Conservation (phyloP, 2,329 filamentous ascomycete genomes). For the Verticillium isaacii region DNA sequence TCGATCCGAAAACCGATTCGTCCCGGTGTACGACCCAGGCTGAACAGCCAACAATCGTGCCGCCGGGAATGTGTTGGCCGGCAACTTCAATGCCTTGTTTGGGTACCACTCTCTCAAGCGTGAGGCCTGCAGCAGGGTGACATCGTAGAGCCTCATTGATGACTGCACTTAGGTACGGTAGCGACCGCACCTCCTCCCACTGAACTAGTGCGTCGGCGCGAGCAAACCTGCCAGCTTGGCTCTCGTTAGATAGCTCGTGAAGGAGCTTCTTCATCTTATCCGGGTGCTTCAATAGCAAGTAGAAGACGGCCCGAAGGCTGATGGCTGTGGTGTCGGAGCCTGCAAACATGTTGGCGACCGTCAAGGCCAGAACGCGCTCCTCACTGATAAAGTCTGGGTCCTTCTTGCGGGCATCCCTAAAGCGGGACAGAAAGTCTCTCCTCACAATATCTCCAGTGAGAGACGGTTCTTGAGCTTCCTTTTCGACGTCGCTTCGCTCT, state of each 20-base stretch:
- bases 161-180: conserved; percentile 1
- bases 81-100: not conserved
- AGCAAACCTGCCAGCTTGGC: not conserved
- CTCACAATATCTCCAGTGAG: not conserved
- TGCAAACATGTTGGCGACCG: conserved; percentile 24
- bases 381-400: conserved; percentile 30
- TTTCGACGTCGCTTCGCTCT: conserved; percentile 4
- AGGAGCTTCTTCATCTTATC: conserved; percentile 15
- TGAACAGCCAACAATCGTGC: conserved; percentile 2
- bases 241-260: not conserved
- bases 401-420: conserved; percentile 25
- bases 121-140: conserved; percentile 2
- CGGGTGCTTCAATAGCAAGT: conserved; percentile 30
- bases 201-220: not conserved
- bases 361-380: conserved; percentile 11
- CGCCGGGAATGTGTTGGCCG: not conserved
- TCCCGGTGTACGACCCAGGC: conserved; percentile 4
- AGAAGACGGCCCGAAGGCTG: conserved; percentile 29
- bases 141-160: conserved; percentile 2
- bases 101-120: conserved; percentile 1
- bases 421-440: conserved; percentile 27
- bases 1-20: not conserved
- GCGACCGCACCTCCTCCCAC: conserved; percentile 1
- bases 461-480: not conserved
- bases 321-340: conserved; percentile 31